Evolutionary conservation across 2,329 filamentous ascomycete species (phyloP), one percentile per base, ranked within the genome.

Genomic region (Aspergillus sp.): DNA sequence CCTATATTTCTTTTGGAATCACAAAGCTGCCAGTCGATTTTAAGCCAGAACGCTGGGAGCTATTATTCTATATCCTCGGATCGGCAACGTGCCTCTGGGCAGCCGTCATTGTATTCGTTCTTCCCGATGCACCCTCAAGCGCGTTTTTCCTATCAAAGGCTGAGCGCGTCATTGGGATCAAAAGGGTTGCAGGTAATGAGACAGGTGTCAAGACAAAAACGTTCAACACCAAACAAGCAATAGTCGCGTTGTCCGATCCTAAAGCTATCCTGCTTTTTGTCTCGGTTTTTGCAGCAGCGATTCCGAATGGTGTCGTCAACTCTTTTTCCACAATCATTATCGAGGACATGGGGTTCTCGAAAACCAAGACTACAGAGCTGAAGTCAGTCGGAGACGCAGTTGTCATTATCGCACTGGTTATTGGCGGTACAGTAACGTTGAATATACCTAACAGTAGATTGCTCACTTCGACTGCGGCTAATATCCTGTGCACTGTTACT

Each of bases 301-400:
- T 74, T 27, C 66, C 70, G 5, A 73, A 74, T 54, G 67, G 70
- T 5, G 72, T 75, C 2, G 65, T 74, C 15, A 72, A 74, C 41
- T 73, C 70, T 11, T 72, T 74, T 64, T 74, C 71, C 0, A 74
- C 71, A 0, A 67, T 74, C 37, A 73, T 71, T 49, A 73, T 75
- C 31, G 61, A 66, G 17, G 70, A 73, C 47, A 62, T 74, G 59
- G 72, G 71, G 2, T 74, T 75, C 59, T 63, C 57, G 2, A 73
- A 69, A 2, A 73, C 68, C 2, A 70, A 64, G 41, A 75, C 73
- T 0, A 74, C 70, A 11, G n/a, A 43, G 9, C 19, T 43, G 7
- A 43, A 43, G 11, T 43, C 40, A 23, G 40, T 43, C 8, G 40
- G 40, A 6, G 40, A 43, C 17, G 40, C 40, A 6, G n/a, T 43